phyloP scores from a whole-genome alignment of 805 yeast genomes.

The Hanseniaspora singularis region DNA sequence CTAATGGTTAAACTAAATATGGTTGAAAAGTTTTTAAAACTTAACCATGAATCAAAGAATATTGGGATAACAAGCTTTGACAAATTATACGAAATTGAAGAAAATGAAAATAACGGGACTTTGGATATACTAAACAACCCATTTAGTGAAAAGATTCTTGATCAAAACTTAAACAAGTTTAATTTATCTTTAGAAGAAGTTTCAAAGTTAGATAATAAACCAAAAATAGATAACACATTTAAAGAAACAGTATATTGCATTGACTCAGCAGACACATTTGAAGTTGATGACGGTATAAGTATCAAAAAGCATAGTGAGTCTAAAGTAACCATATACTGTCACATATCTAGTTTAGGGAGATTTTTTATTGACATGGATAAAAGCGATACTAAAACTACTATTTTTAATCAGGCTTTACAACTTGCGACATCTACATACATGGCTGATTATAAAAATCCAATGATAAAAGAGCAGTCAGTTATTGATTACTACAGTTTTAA shows the following conservation, averaged over 20 bases:
- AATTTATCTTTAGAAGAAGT: not conserved
- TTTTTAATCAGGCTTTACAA: conserved; percentile 47
- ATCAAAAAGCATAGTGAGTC: conserved; percentile 31
- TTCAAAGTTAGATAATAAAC: not conserved
- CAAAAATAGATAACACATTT: not conserved
- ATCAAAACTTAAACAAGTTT: not conserved
- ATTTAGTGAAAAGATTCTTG: not conserved
- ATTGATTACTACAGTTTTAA: not conserved
- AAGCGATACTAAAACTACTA: conserved; percentile 20
- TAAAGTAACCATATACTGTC: conserved; percentile 44
- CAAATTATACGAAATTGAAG: not conserved
- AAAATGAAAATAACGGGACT: not conserved
- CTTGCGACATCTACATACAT: conserved; percentile 60
- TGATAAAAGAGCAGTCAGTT: conserved; percentile 34
- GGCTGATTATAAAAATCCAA: conserved; percentile 51
- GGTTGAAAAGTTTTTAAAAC: not conserved
- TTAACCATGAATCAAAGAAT: not conserved
- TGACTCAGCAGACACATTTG: conserved; percentile 69
- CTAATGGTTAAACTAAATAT: not conserved
- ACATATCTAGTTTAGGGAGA: conserved; percentile 43
- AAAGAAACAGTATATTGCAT: conserved; percentile 39
- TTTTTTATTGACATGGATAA: conserved; percentile 15
- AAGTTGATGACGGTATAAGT: conserved; percentile 88
- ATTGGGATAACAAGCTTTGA: not conserved
- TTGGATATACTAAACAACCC: not conserved